phyloP scores from a whole-genome alignment of 768 basidiomycete genomes.

The Coprinopsis cinerea region DNA sequence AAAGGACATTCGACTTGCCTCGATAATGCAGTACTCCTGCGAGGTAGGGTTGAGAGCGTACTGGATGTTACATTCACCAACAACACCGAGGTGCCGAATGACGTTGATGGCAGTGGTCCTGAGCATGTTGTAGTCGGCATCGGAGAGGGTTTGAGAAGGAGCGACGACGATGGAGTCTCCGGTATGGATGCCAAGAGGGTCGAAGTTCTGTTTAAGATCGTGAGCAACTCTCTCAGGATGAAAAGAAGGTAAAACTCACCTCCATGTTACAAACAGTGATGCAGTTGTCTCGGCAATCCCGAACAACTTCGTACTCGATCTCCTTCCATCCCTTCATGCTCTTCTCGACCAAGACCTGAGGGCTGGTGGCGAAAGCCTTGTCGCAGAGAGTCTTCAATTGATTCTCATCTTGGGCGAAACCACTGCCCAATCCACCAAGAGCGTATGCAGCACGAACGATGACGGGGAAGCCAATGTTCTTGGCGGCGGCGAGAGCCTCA shows the following conservation, averaged over 20 bases:
- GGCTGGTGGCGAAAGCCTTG: slow-evolving; percentile 96
- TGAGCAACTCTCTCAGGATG: not conserved
- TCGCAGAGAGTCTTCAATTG: slow-evolving; percentile 83
- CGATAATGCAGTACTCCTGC: slow-evolving; percentile 97
- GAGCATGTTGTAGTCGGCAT: slow-evolving; percentile 99
- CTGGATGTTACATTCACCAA: slow-evolving; percentile 99
- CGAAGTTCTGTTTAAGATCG: slow-evolving; percentile 75
- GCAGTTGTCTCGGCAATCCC: slow-evolving; percentile 97
- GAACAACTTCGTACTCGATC: slow-evolving; percentile 98
- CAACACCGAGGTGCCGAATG: slow-evolving; percentile 94
- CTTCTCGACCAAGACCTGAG: slow-evolving; percentile 98
- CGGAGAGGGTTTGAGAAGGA: slow-evolving; percentile 97
- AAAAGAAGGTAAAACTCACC: slow-evolving; percentile 44
- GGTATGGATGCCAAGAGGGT: slow-evolving; percentile 96
- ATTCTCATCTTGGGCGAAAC: slow-evolving; percentile 92
- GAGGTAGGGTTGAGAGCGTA: slow-evolving; percentile 95
- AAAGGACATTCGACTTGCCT: slow-evolving; percentile 42
- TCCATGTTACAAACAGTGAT: slow-evolving; percentile 99
- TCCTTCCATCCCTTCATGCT: slow-evolving; percentile 99
- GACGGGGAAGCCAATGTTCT: slow-evolving; percentile 86
- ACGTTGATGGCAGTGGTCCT: slow-evolving; percentile 97
- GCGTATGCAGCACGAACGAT: slow-evolving; percentile 97
- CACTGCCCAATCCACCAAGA: slow-evolving; percentile 90
- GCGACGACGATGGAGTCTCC: slow-evolving; percentile 98
- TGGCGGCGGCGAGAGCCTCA: slow-evolving; percentile 80